A percentile compares a stretch with the other conserved stretches of the same genome.
These are phyloP conservation scores for Leccinum aurantiacum DNA, from an alignment of 768 basidiomycete species.

Conservation along the genomic window DNA sequence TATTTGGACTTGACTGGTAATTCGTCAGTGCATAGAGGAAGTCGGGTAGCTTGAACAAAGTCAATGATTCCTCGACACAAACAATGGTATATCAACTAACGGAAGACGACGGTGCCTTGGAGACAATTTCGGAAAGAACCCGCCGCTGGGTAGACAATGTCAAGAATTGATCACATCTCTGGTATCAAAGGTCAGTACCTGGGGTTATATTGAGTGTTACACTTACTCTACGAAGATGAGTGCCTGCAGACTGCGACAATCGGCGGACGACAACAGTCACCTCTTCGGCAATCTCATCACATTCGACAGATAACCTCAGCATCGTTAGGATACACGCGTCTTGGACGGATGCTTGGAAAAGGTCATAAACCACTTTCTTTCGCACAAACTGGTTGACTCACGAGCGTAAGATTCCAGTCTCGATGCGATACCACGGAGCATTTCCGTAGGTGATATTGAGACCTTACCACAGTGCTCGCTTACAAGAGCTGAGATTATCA, in stretches of 20 bases:
- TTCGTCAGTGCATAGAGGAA: conserved; percentile 54
- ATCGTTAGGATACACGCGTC: conserved; percentile 73
- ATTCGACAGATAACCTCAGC: conserved; percentile 62
- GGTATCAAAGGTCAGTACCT: conserved; percentile 11
- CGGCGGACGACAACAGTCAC: conserved; percentile 43
- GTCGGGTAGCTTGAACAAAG: conserved; percentile 60
- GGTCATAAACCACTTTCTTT: conserved; percentile 2
- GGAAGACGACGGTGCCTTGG: conserved; percentile 51
- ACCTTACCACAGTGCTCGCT: conserved; percentile 57
- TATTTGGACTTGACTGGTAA: conserved; percentile 22
- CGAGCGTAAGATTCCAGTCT: conserved; percentile 44
- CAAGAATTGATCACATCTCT: conserved; percentile 76
- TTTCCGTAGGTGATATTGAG: conserved; percentile 47
- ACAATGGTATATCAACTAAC: conserved; percentile 38
- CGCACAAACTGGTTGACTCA: conserved; percentile 34
- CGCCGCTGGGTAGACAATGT: conserved; percentile 45
- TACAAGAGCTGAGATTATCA: conserved; percentile 68
- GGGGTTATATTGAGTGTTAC: background rate
- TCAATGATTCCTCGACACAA: conserved; percentile 6
- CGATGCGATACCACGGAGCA: conserved; percentile 47
- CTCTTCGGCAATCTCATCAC: conserved; percentile 51
- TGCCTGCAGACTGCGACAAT: conserved; percentile 44
- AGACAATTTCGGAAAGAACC: conserved; percentile 47
- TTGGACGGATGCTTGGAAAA: conserved; percentile 58
- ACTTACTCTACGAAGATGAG: conserved; percentile 60